Conservation (phyloP, 2,329 filamentous ascomycete species). For the Pestalotiopsis fici region DNA sequence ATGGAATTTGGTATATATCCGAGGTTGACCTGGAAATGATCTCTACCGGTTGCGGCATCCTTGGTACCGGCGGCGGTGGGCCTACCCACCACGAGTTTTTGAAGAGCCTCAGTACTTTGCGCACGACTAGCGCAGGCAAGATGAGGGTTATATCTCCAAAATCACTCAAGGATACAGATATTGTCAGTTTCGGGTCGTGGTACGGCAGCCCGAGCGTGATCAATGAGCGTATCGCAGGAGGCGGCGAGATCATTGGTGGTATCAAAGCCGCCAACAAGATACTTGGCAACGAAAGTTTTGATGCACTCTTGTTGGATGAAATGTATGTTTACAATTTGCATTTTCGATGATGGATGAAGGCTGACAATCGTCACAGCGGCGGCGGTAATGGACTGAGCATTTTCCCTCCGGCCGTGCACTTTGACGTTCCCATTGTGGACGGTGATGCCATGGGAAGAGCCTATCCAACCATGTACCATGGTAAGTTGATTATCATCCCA, state of each 20-base stretch:
- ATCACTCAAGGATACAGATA: not conserved
- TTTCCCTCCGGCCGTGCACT: conserved; percentile 1
- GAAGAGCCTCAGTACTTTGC: not conserved
- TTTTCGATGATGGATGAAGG: not conserved
- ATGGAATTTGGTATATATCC: conserved; percentile 3
- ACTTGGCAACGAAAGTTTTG: not conserved
- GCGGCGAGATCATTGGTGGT: not conserved
- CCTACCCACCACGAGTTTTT: not conserved
- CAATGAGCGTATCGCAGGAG: conserved; percentile 1
- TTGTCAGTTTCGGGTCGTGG: conserved; percentile 4
- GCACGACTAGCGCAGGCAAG: not conserved
- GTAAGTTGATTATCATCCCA: not conserved
- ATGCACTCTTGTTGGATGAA: not conserved
- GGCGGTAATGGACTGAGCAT: conserved; percentile 1
- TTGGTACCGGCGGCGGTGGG: conserved; percentile 6
- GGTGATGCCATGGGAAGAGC: conserved; percentile 7
- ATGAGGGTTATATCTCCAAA: not conserved
- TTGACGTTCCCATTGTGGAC: not conserved
- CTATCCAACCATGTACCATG: conserved; percentile 6
- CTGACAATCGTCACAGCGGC: not conserved
- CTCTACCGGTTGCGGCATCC: not conserved
- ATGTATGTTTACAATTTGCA: not conserved
- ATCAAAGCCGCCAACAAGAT: conserved; percentile 1
- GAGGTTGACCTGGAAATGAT: conserved; percentile 5
- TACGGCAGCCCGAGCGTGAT: conserved; percentile 7